Evolutionary conservation across 805 yeast genomes (phyloP).

Genomic region (Cyberlindnera nakhonratchasimensis): DNA sequence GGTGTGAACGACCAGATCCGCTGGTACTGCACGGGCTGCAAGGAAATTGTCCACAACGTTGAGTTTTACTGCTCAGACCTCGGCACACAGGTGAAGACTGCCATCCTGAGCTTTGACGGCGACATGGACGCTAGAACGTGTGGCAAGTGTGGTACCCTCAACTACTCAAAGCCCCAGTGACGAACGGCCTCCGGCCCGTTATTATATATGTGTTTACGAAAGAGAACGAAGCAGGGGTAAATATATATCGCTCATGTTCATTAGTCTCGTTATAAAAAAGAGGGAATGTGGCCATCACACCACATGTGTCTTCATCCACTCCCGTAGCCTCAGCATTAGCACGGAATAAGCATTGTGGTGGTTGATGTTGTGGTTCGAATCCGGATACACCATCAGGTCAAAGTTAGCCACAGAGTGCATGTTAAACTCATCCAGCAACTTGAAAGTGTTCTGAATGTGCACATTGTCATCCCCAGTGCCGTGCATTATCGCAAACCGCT

Average conservation of each 20-base stretch:
- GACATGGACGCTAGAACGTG: constrained; percentile 69
- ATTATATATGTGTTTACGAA: not conserved
- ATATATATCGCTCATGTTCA: not conserved
- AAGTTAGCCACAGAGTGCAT: constrained; percentile 56
- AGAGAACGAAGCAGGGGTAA: too few species aligned
- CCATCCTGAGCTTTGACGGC: constrained; percentile 66
- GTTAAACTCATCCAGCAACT: constrained; percentile 59
- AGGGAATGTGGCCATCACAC: not conserved
- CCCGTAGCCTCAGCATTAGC: constrained; percentile 60
- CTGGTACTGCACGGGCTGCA: constrained; percentile 83
- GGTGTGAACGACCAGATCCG: constrained; percentile 69
- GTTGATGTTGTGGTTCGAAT: constrained; percentile 80
- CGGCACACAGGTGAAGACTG: constrained; percentile 87
- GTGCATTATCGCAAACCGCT: constrained; percentile 66
- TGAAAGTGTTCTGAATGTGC: constrained; percentile 66
- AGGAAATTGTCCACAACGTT: constrained; percentile 59
- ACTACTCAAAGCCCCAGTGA: constrained; percentile 57
- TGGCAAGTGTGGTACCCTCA: constrained; percentile 65
- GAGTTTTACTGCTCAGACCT: constrained; percentile 75
- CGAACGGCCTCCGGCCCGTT: not conserved
- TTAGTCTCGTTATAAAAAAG: not conserved
- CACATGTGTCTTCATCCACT: constrained; percentile 44
- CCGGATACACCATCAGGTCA: constrained; percentile 89
- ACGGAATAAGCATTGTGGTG: constrained; percentile 76
- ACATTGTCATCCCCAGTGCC: constrained; percentile 87